Evolutionary conservation across 805 yeast genomes (phyloP).

Genomic region (Suhomyces vadensis): DNA sequence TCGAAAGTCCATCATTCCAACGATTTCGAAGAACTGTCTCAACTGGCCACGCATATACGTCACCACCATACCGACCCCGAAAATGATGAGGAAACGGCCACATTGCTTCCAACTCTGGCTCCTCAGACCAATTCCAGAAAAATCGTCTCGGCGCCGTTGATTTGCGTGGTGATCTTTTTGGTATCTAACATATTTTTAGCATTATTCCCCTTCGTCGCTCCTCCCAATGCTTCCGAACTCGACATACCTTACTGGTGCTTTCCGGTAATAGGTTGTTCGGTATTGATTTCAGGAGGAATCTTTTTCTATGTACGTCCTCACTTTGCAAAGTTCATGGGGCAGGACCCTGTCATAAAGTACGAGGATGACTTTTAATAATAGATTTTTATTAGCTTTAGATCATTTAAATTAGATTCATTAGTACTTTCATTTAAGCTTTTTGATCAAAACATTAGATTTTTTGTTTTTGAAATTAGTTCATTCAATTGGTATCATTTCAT

Average conservation of each 20-base stretch:
- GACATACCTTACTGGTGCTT: constrained; percentile 58
- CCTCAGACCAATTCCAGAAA: neutral
- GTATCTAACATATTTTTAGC: constrained; percentile 51
- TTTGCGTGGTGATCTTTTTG: constrained; percentile 40
- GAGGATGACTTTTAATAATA: constrained; percentile 15
- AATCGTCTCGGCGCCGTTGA: constrained; percentile 29
- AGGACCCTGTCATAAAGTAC: constrained; percentile 13
- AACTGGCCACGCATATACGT: neutral
- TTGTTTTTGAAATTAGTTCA: neutral
- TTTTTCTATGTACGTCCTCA: constrained; percentile 18
- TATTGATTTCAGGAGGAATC: constrained; percentile 43
- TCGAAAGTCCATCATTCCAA: neutral
- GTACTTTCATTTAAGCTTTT: neutral
- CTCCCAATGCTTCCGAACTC: constrained; percentile 37
- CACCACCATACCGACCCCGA: neutral
- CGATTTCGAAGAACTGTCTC: neutral
- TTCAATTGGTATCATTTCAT: neutral
- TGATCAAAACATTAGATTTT: neutral
- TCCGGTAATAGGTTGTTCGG: constrained; percentile 53
- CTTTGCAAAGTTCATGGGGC: constrained; percentile 8
- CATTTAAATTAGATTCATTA: too few relatives aligned
- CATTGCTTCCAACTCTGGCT: neutral
- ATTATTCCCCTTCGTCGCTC: constrained; percentile 57
- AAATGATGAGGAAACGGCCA: neutral
- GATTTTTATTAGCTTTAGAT: too few relatives aligned